Conservation (phyloP, 1,139 yeast genomes). For the Kazachstania sp. region DNA sequence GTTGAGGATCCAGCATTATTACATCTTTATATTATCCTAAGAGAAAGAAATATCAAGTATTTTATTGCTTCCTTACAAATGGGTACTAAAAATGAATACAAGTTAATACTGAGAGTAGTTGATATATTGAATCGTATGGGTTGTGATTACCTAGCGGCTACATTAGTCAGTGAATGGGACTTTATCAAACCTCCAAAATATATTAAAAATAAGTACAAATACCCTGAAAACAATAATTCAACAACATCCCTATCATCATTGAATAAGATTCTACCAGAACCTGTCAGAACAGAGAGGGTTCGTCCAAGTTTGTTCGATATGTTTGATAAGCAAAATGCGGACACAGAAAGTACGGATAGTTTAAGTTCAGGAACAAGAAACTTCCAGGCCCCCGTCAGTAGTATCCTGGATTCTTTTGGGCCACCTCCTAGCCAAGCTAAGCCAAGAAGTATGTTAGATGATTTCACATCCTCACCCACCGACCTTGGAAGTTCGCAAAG, state of each 20-base stretch:
- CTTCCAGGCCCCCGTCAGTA: neutral
- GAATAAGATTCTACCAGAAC: constrained; percentile 2
- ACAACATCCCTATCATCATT: neutral
- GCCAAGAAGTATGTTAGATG: constrained; percentile 9
- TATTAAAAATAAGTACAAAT: constrained; percentile 4
- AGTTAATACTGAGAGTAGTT: constrained; percentile 53
- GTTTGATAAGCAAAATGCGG: constrained; percentile 9
- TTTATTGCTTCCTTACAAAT: constrained; percentile 42
- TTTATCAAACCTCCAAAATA: constrained; percentile 36
- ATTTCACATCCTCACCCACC: constrained; percentile 2
- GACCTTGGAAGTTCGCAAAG: neutral
- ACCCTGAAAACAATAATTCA: neutral
- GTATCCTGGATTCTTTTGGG: neutral
- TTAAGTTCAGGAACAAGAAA: neutral
- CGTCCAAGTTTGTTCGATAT: constrained; percentile 27
- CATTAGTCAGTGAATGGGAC: constrained; percentile 59
- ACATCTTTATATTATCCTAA: constrained; percentile 52
- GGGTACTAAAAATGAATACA: constrained; percentile 46
- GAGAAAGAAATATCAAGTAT: constrained; percentile 43
- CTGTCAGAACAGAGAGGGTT: constrained; percentile 8
- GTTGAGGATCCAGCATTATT: constrained; percentile 79
- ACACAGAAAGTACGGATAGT: too few relatives aligned
- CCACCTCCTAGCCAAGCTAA: constrained; percentile 1
- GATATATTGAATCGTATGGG: constrained; percentile 80
- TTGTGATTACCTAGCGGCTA: constrained; percentile 68